phyloP scores from a whole-genome alignment of 1,284 basidiomycete genomes.

The Microbotryomycetes sp. region DNA sequence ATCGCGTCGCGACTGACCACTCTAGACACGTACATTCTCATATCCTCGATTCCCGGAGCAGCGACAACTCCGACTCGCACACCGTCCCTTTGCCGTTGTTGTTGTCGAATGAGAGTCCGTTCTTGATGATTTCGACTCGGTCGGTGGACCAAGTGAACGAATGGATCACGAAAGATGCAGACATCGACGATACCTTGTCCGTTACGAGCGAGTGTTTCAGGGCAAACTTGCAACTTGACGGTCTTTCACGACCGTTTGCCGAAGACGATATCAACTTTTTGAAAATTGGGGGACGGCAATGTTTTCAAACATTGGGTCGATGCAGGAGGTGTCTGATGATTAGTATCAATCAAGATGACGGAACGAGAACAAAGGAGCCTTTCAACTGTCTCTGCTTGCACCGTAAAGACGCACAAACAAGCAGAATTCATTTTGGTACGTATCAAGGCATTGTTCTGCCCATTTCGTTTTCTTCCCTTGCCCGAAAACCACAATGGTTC shows the following conservation, averaged over 20 bases:
- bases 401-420: not conserved
- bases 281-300: not conserved
- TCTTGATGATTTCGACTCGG: constrained; percentile 21
- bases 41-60: too few relatives aligned
- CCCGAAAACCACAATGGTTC: too few relatives aligned
- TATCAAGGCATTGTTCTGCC: too few relatives aligned
- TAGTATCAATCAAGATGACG: constrained; percentile 16
- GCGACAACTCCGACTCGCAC: not conserved
- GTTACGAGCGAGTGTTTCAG: constrained; percentile 21
- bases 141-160: constrained; percentile 9
- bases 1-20: not conserved
- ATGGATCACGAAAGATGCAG: constrained; percentile 6
- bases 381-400: not conserved
- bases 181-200: not conserved
- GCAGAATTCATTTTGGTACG: not conserved
- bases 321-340: constrained; percentile 28
- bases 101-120: constrained; percentile 29
- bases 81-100: constrained; percentile 11
- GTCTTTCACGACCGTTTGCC: constrained; percentile 6
- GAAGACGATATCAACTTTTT: constrained; percentile 13
- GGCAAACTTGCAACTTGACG: constrained; percentile 14
- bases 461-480: too few relatives aligned
- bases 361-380: not conserved
- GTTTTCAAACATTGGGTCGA: constrained; percentile 9
- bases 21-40: constrained; percentile 22